A percentile compares a stretch with the other conserved stretches of the same genome.
Evolutionary conservation across 1,139 yeast species (phyloP).

Genomic region (Lodderomyces elongisporus): DNA sequence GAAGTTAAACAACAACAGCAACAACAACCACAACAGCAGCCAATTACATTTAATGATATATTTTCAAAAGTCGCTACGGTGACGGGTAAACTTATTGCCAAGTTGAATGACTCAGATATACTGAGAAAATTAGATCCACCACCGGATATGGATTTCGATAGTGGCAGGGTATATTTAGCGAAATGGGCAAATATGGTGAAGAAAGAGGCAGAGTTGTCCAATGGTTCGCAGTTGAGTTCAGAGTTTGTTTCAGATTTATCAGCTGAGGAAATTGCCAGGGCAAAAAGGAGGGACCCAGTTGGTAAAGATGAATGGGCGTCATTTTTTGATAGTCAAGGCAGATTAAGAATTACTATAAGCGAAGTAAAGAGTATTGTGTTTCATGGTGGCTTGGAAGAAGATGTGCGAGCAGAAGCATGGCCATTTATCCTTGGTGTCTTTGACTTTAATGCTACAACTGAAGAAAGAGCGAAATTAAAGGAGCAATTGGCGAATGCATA

Average conservation of each 20-base stretch:
- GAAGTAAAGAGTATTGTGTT: slow-evolving; percentile 81
- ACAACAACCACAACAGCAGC: too few species aligned
- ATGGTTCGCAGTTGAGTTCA: slow-evolving; percentile 28
- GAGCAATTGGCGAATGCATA: slow-evolving; percentile 57
- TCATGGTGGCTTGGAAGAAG: slow-evolving; percentile 75
- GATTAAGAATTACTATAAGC: slow-evolving; percentile 61
- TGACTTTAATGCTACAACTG: slow-evolving; percentile 80
- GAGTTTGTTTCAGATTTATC: slow-evolving; percentile 58
- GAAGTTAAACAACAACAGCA: too few species aligned
- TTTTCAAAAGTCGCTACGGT: too few species aligned
- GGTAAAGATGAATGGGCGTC: slow-evolving; percentile 76
- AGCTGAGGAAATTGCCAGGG: slow-evolving; percentile 53
- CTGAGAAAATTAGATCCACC: too few species aligned
- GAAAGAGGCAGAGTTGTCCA: slow-evolving; percentile 77
- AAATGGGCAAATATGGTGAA: slow-evolving; percentile 97
- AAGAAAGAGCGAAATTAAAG: slow-evolving; percentile 59
- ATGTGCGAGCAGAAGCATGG: slow-evolving; percentile 76
- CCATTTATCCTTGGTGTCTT: slow-evolving; percentile 73
- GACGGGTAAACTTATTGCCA: too few species aligned
- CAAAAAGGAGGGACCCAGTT: slow-evolving; percentile 64
- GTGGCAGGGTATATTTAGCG: slow-evolving; percentile 86
- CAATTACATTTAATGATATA: too few species aligned
- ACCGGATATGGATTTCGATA: too few species aligned
- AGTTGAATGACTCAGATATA: too few species aligned
- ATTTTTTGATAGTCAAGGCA: slow-evolving; percentile 75